phyloP scores from a whole-genome alignment of 2,329 filamentous ascomycete species.

The Waltergamsia citrina region DNA sequence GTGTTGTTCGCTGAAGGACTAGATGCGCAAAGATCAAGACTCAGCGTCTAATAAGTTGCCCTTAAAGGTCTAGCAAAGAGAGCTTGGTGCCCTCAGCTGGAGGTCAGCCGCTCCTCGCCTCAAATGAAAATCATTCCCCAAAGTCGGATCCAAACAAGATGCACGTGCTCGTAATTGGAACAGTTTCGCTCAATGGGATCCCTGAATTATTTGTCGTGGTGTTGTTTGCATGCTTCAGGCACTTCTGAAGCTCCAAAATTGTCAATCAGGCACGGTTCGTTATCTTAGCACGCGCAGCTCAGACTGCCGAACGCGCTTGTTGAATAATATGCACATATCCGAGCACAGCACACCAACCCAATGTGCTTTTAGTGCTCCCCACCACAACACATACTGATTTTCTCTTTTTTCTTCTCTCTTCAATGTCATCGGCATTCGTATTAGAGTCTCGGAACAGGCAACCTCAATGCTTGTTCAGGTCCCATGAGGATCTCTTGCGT shows the following conservation, averaged over 20 bases:
- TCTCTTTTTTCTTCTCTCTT: slow-evolving; percentile 28
- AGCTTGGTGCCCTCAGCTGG: too few species aligned
- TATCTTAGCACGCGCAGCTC: neutral
- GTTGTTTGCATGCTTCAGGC: neutral
- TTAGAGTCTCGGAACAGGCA: slow-evolving; percentile 98
- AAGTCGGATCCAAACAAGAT: too few species aligned
- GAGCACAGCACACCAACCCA: slow-evolving; percentile 1
- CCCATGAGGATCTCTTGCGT: slow-evolving; percentile 74
- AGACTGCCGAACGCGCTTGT: neutral
- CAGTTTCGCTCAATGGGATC: too few species aligned
- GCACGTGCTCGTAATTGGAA: too few species aligned
- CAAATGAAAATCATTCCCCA: too few species aligned
- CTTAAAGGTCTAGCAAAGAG: too few species aligned
- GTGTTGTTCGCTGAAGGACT: too few species aligned
- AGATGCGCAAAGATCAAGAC: too few species aligned
- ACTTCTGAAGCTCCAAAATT: slow-evolving; percentile 2
- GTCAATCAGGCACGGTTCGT: neutral
- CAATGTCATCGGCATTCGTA: slow-evolving; percentile 83
- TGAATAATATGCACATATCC: slow-evolving; percentile 15
- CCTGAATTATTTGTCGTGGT: neutral
- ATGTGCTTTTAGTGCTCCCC: neutral
- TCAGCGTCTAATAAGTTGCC: too few species aligned
- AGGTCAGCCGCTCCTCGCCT: too few species aligned
- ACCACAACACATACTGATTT: neutral
- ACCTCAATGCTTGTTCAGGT: slow-evolving; percentile 90